Percentiles rank a stretch among this genome's conserved stretches.
Conservation (phyloP, 1,284 basidiomycete species). For the Tilletia caries region DNA sequence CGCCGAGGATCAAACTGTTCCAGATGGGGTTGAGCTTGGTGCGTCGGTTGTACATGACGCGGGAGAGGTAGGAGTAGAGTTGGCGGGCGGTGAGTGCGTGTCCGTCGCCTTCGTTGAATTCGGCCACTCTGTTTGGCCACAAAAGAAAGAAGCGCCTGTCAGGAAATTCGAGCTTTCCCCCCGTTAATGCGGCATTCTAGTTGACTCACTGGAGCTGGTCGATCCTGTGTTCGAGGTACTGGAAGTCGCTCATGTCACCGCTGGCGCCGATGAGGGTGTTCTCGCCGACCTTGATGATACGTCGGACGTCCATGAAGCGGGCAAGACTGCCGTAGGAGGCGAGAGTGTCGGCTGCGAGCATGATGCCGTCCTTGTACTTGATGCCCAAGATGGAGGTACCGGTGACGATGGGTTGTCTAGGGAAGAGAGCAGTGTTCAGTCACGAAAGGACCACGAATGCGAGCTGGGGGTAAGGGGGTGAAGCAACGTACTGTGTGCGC, state of each 20-base stretch:
- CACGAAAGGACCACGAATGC: not conserved
- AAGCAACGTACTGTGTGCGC: conserved; percentile 23
- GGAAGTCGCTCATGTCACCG: conserved; percentile 97
- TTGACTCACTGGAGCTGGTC: conserved; percentile 41
- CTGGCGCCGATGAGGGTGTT: conserved; percentile 81
- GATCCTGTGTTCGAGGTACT: conserved; percentile 73
- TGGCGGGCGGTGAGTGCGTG: conserved; percentile 81
- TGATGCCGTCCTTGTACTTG: conserved; percentile 91
- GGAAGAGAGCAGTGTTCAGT: conserved; percentile 19
- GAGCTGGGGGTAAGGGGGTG: not conserved
- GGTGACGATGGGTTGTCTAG: conserved; percentile 84
- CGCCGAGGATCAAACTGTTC: conserved; percentile 90
- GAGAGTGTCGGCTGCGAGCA: conserved; percentile 98
- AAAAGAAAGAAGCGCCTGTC: conserved; percentile 9
- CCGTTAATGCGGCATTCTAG: not conserved
- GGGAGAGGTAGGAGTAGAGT: conserved; percentile 87
- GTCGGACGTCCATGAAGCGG: conserved; percentile 89
- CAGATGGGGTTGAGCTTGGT: conserved; percentile 89
- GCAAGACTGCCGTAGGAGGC: conserved; percentile 97
- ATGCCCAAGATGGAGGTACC: conserved; percentile 92
- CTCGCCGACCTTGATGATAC: conserved; percentile 79
- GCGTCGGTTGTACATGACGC: conserved; percentile 84
- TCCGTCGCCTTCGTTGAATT: conserved; percentile 75
- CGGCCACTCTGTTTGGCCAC: conserved; percentile 67
- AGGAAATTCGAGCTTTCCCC: not conserved